Conservation (phyloP, 2,329 filamentous ascomycete genomes). For the Exophiala viscosa region DNA sequence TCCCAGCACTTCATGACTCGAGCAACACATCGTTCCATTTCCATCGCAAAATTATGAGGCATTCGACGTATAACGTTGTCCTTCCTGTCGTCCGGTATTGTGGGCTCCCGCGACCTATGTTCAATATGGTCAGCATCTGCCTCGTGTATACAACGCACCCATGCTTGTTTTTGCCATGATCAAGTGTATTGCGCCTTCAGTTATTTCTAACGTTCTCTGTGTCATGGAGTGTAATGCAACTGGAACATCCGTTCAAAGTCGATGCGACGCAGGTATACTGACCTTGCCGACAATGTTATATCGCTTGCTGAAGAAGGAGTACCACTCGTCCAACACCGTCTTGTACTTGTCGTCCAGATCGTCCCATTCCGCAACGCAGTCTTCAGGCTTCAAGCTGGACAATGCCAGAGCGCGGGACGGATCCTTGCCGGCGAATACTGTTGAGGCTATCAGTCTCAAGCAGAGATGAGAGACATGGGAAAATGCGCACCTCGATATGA, state of each 20-base stretch:
- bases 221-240: not conserved
- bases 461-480: not conserved
- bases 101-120: constrained; percentile 25
- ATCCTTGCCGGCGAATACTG: constrained; percentile 95
- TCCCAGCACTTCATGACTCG: not conserved
- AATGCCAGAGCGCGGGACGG: constrained; percentile 85
- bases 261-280: constrained; percentile 15
- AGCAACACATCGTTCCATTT: not conserved
- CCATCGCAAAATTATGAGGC: not conserved
- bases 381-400: constrained; percentile 80
- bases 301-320: constrained; percentile 91
- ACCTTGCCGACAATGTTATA: constrained; percentile 70
- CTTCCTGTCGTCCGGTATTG: constrained; percentile 14
- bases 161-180: too few species aligned
- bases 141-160: not conserved
- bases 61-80: not conserved
- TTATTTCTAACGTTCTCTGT: too few species aligned
- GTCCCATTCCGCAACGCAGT: constrained; percentile 77
- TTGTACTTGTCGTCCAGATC: constrained; percentile 82
- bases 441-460: not conserved
- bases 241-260: constrained; percentile 8
- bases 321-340: constrained; percentile 82
- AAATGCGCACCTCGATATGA: constrained; percentile 71
- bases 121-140: constrained; percentile 6
- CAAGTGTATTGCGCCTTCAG: too few species aligned